A percentile compares a stretch with the other conserved stretches of the same genome.
Evolutionary conservation across 1,139 yeast species (phyloP).

Genomic region (Pichiaceae sp.): DNA sequence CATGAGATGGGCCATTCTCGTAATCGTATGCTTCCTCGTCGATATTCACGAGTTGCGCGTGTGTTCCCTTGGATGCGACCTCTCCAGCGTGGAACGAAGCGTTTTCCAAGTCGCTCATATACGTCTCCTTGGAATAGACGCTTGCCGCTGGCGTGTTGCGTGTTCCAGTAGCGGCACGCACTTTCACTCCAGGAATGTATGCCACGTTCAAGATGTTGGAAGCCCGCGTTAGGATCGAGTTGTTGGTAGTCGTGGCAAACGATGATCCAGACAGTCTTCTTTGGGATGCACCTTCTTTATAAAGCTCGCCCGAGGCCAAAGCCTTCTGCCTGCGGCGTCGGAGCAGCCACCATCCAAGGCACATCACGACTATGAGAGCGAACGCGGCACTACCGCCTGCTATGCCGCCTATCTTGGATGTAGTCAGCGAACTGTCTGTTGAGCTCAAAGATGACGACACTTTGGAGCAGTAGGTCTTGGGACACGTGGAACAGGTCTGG

Average conservation of each 20-base stretch:
- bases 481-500: constrained; percentile 51
- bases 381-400: constrained; percentile 62
- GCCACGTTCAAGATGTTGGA: constrained; percentile 90
- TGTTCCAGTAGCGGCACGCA: constrained; percentile 31
- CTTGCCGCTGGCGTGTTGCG: constrained; percentile 32
- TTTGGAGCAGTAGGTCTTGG: constrained; percentile 44
- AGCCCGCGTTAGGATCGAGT: constrained; percentile 65
- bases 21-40: background rate
- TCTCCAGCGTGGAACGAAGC: constrained; percentile 47
- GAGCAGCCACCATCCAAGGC: constrained; percentile 31
- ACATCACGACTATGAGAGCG: constrained; percentile 29
- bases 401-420: constrained; percentile 43
- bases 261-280: constrained; percentile 31
- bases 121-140: constrained; percentile 43
- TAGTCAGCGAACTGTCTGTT: constrained; percentile 8
- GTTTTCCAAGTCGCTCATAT: constrained; percentile 47
- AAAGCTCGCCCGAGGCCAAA: background rate
- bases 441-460: constrained; percentile 7
- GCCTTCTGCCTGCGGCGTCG: constrained; percentile 14
- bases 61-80: constrained; percentile 59
- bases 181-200: constrained; percentile 87
- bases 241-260: constrained; percentile 36
- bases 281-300: constrained; percentile 6
- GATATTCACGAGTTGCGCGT: constrained; percentile 43
- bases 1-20: background rate